Conservation (phyloP, 495 filamentous ascomycete genomes). For the Aspergillus cristatus region DNA sequence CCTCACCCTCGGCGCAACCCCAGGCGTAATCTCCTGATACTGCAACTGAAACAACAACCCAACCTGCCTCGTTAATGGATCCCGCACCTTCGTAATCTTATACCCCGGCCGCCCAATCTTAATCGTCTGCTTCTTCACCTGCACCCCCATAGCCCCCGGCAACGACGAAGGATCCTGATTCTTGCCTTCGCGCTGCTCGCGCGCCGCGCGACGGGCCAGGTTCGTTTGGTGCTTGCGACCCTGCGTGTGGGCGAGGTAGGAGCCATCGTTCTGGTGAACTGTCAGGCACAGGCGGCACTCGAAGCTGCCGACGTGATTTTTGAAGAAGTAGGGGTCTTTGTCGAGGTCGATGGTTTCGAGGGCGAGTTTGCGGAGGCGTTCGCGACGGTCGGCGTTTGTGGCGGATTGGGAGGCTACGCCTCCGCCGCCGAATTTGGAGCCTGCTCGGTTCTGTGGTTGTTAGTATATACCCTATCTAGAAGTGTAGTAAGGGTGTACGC, state of each 20-base stretch:
- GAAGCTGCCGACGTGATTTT: constrained; percentile 97
- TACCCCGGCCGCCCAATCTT: constrained; percentile 97
- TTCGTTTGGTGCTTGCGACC: constrained; percentile 99
- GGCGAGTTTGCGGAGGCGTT: constrained; percentile 93
- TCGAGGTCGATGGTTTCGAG: constrained; percentile 98
- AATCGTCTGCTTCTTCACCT: constrained; percentile 79
- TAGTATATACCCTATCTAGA: constrained; percentile 1
- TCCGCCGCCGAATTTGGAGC: constrained; percentile 96
- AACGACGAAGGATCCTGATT: constrained; percentile 60
- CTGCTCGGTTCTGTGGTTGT: constrained; percentile 76
- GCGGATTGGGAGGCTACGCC: constrained; percentile 89
- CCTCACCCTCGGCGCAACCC: constrained; percentile 69
- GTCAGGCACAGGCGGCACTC: constrained; percentile 96
- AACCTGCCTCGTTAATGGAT: constrained; percentile 82
- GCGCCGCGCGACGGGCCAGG: constrained; percentile 88
- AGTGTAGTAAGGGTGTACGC: constrained; percentile 5
- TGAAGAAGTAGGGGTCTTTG: constrained; percentile 99
- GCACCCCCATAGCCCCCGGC: constrained; percentile 69
- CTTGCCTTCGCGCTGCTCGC: constrained; percentile 81
- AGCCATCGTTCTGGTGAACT: constrained; percentile 99
- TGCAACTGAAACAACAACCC: constrained; percentile 91
- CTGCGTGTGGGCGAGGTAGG: constrained; percentile 97
- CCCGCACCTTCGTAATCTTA: constrained; percentile 92
- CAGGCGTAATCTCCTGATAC: constrained; percentile 81
- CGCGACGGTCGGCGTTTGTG: constrained; percentile 93